Evolutionary conservation across 371 early-diverging fungal species (phyloP).

Genomic region (Mycotypha africana): DNA sequence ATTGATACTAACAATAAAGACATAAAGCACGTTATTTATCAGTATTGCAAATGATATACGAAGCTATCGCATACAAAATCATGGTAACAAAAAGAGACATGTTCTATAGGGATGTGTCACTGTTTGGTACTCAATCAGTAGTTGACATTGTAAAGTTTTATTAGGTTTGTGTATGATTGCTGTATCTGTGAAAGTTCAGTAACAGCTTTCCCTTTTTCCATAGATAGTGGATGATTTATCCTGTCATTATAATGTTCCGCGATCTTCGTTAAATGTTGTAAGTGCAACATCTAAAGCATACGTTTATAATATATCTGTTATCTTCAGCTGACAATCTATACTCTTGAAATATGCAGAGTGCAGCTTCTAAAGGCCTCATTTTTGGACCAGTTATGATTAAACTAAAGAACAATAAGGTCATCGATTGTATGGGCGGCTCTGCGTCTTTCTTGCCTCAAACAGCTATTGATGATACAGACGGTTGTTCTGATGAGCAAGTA

Average conservation of each 20-base stretch:
- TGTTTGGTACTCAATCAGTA: slow-evolving; percentile 28
- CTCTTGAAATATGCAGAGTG: slow-evolving; percentile 18
- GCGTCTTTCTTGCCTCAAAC: no score
- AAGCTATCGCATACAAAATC: slow-evolving; percentile 25
- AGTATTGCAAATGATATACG: slow-evolving; percentile 39
- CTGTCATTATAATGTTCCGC: slow-evolving; percentile 31
- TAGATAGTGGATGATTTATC: slow-evolving; percentile 38
- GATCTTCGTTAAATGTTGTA: slow-evolving; percentile 36
- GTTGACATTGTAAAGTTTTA: slow-evolving; percentile 24
- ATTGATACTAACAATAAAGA: neutral
- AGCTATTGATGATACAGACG: neutral
- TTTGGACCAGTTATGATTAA: slow-evolving; percentile 32
- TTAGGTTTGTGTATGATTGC: no score
- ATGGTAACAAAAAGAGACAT: slow-evolving; percentile 40
- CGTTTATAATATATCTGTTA: no score
- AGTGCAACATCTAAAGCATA: no score
- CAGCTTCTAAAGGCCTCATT: slow-evolving; percentile 37
- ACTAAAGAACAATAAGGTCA: slow-evolving; percentile 21
- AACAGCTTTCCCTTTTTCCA: no score
- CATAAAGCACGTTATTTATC: slow-evolving; percentile 30
- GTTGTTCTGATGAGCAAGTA: slow-evolving; percentile 27
- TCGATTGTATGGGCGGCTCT: slow-evolving; percentile 35
- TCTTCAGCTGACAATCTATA: no score
- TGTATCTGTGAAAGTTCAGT: no score
- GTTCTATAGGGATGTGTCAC: slow-evolving; percentile 33